Evolutionary conservation across 225 moss, liverwort and hornwort species (phyloP), one percentile per base, ranked within the genome.

Genomic region (Antitrichia curtipendula): DNA sequence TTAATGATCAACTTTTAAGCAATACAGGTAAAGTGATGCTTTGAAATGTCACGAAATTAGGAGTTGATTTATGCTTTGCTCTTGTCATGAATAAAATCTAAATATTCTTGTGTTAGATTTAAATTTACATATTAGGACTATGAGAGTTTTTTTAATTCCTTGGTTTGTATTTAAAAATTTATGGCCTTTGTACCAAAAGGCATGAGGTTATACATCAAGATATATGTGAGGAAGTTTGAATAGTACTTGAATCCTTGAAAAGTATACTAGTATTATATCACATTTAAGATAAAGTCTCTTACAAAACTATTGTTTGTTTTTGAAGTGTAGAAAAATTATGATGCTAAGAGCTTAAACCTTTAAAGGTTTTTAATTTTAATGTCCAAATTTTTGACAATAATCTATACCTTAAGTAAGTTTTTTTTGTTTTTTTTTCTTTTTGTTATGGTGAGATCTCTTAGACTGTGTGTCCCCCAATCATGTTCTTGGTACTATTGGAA

Each of bases 221-320:
- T 16, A 7, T 31, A 32, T 18, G 1, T 21, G 21, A 34, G 3
- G 32, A 32, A 49, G 12, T 20, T 74, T 20, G 2, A 20, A 0
- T 20, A 21, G 20, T 1, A 50, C 32, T 2, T 49, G 0, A 32
- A 0, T 20, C 0, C 0, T 7, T 0, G 1, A 49, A 50, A 50
- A 74, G 5, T 49, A 31, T 8, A 1, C 12, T 50, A 29, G 3
- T 29, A 45, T 4, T 28, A 15, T 72, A 27, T 71, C 1, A 41
- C 0, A 13, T 7, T 38, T 22, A n/a, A 8, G 14, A 24, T 10
- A 40, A 69, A 70, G 40, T 38, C 25, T 70, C 15, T 41, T 1
- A 69, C 7, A 40, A 6, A 50, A 12, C 4, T 32, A n/a, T n/a
- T 76, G 10, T 16, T 53, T 76, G 12, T 24, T 22, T 1, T 9